Conservation (phyloP, 768 basidiomycete species). For the Russula dissimulans region DNA sequence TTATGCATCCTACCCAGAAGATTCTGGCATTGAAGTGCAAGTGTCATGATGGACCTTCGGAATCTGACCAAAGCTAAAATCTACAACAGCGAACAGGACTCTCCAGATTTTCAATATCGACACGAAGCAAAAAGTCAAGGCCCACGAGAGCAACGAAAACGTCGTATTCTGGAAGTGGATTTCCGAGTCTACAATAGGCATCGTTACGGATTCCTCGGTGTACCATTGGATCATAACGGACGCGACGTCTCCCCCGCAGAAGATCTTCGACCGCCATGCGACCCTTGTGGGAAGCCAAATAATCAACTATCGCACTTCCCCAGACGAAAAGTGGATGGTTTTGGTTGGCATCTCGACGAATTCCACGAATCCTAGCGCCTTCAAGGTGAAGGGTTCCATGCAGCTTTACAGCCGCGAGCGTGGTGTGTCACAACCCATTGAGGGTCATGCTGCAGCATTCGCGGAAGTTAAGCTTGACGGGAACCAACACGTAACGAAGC, state of each 20-base stretch:
- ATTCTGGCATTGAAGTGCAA: conserved; percentile 90
- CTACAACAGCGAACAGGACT: conserved; percentile 69
- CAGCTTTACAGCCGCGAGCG: conserved; percentile 92
- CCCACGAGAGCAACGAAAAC: conserved; percentile 89
- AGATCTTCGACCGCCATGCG: conserved; percentile 94
- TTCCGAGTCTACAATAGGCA: conserved; percentile 79
- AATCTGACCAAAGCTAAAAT: not conserved
- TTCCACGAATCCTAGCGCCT: conserved; percentile 84
- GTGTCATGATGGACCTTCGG: conserved; percentile 14
- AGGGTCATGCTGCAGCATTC: conserved; percentile 96
- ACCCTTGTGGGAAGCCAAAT: conserved; percentile 93
- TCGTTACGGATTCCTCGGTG: conserved; percentile 91
- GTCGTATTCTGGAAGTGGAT: conserved; percentile 99
- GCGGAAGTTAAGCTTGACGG: conserved; percentile 89
- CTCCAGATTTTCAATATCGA: conserved; percentile 98
- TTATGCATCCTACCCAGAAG: conserved; percentile 97
- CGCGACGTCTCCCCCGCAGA: conserved; percentile 69
- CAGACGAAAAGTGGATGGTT: conserved; percentile 96
- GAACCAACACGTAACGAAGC: conserved; percentile 72
- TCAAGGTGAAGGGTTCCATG: conserved; percentile 99
- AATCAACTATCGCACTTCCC: conserved; percentile 91
- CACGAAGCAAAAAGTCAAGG: conserved; percentile 95
- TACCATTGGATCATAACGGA: conserved; percentile 84
- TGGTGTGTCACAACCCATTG: conserved; percentile 93
- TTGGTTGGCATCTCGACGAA: conserved; percentile 92